Evolutionary conservation across 371 early-diverging fungal genomes (phyloP), one percentile per base, ranked within the genome.

Genomic region (Blakeslea trispora): DNA sequence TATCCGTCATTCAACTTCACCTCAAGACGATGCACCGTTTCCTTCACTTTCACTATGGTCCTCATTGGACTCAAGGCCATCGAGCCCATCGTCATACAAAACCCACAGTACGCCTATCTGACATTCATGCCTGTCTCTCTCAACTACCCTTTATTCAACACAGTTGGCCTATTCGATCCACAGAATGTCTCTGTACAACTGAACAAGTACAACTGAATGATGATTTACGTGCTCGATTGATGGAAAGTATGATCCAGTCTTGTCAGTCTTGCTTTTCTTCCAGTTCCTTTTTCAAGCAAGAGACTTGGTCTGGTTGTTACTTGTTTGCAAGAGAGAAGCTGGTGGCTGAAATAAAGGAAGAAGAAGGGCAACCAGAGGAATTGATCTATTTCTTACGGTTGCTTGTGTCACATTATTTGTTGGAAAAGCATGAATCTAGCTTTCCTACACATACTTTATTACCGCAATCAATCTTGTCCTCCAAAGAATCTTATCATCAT

Each of bases 161-260:
- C 6, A 63, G 41, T 5, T 21, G 50, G 10, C 46, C 69, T 2
- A 41, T 69, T 6, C 37, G 47, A 35, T 63, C 69, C 0, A 53
- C 54, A 21, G 66, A 71, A n/a, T 53, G 43, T 15, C 51, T 78
- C 1, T 69, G 75, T 39, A 31, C 41, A 18, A 67, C 72, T 24
- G 77, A 79, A 32, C 76, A 68, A 39, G 64, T 79, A 2, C 69
- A 74, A 50, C 55, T 76, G 13, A 64, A 66, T 22, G 75, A 76
- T 11, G 77, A 79, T 59, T 54, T 79, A 5, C 53, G 66, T 18
- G 24, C 37, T 15, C 61, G 71, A 6, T 31, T 75, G 21, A 61
- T 51, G 22, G 64, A 71, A 15, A 57, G 42, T 32, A 43, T 79
- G 31, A 43, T 39, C 1, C 55, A 58, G 6, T 63, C 66, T 19